These are phyloP conservation scores for Platanus orientalis DNA, from an alignment of 164 flowering plant species.

Conservation along the genomic window DNA sequence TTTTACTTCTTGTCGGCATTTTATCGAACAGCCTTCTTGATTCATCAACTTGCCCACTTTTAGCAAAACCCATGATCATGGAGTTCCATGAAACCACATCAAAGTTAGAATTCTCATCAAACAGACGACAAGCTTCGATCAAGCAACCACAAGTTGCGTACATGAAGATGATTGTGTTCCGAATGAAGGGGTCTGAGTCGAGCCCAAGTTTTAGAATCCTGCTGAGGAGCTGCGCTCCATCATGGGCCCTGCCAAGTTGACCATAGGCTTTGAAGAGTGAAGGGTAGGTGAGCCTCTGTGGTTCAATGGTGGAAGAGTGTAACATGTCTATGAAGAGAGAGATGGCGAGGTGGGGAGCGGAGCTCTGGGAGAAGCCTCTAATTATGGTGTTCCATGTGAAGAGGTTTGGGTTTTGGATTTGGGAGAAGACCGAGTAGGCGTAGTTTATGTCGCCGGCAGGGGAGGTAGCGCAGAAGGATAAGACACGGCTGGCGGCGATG, in stretches of 20 bases:
- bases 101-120: slow-evolving; percentile 33
- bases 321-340: slow-evolving; percentile 58
- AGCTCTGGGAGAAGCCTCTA: slow-evolving; percentile 60
- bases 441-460: slow-evolving; percentile 51
- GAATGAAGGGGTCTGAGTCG: slow-evolving; percentile 46
- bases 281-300: slow-evolving; percentile 54
- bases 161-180: slow-evolving; percentile 61
- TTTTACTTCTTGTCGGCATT: slow-evolving; percentile 42
- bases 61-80: slow-evolving; percentile 62
- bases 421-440: slow-evolving; percentile 53
- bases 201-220: slow-evolving; percentile 54
- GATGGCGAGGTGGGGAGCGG: slow-evolving; percentile 50
- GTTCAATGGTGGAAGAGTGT: slow-evolving; percentile 26
- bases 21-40: slow-evolving; percentile 47
- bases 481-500: slow-evolving; percentile 44
- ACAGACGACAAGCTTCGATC: slow-evolving; percentile 41
- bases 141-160: slow-evolving; percentile 55
- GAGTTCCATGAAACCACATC: slow-evolving; percentile 79
- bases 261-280: slow-evolving; percentile 72
- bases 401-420: slow-evolving; percentile 45
- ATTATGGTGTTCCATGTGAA: slow-evolving; percentile 76
- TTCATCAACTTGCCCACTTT: slow-evolving; percentile 49
- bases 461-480: slow-evolving; percentile 54
- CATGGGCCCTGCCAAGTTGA: slow-evolving; percentile 46
- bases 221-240: slow-evolving; percentile 73